Base-by-base conservation (phyloP, 2,329 filamentous ascomycete species). In the Xylaria sp. region DNA sequence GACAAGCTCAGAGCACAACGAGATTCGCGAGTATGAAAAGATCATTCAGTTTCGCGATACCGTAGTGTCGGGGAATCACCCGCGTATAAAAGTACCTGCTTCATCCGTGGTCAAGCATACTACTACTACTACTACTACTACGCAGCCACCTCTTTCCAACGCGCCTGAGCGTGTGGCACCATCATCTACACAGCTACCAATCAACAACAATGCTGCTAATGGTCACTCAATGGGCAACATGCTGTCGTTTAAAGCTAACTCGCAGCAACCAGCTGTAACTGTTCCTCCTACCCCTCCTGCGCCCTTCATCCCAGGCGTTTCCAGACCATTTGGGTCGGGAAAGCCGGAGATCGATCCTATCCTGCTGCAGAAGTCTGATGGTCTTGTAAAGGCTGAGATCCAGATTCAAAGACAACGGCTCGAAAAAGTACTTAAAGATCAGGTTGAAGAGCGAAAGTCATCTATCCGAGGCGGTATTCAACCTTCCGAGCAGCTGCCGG, bases 301-400 rank as follows among this genome's bases (percentile, higher is more conserved):
- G 66, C 72, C 77, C 68, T 75, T 76, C 71, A 74, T 79, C 58
- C 75, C 79, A 70, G 80, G 78, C 75, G 74, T 80, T 70, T 73
- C 79, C 73, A 79, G 77, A 71, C 70, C 81, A 74, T 81, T 81
- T 68, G 84, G 82, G 75, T 80, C 85, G 72, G 81, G 82, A 67
- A 87, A 85, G 71, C 88, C 89, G 68, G 90, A 91, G 79, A 92
- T 96, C 81, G 89, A 97, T 79, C 93, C 93, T 58, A 89, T 97
- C 69, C 85, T 97, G 73, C 85, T 97, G 79, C 91, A 93, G 77
- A 97, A 97, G 80, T 94, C 94, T 73, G 91, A 93, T 77, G 89
- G 93, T 77, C 84, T 97, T 73, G 89, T 96, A 77, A 91, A 89
- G 81, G 93, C 93, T 76, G 93, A 97, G 81, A 83, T 93, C 69